Conservation (phyloP, 2,329 filamentous ascomycete species). For the Trichoderma koningiopsis region DNA sequence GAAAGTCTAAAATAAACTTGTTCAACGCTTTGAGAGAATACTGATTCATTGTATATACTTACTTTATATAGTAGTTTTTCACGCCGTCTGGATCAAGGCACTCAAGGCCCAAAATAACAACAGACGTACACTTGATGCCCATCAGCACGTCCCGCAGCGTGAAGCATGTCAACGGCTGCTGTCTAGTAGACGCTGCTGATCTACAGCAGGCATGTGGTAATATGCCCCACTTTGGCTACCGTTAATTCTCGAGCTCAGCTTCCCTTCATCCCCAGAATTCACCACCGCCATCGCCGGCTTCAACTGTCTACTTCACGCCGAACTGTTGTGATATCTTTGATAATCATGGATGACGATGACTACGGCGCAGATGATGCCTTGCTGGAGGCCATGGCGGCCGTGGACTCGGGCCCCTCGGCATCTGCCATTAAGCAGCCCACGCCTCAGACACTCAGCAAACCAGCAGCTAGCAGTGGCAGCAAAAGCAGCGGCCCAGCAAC, state of each 20-base stretch:
- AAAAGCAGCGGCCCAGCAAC: constrained; percentile 40
- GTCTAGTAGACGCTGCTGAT: not conserved
- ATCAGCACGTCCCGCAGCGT: constrained; percentile 27
- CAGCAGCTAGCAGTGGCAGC: constrained; percentile 40
- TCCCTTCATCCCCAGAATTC: not conserved
- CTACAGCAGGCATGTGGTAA: not conserved
- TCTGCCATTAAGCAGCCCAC: constrained; percentile 51
- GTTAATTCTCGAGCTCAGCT: constrained; percentile 10
- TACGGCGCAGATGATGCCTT: constrained; percentile 61
- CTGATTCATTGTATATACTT: too few species aligned
- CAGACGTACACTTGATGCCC: constrained; percentile 36
- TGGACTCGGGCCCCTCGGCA: constrained; percentile 40
- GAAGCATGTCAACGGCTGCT: not conserved
- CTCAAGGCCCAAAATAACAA: constrained; percentile 41
- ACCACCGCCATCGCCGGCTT: not conserved
- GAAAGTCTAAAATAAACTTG: too few species aligned
- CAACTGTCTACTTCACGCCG: not conserved
- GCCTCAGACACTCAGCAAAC: constrained; percentile 59
- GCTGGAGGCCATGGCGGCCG: constrained; percentile 57
- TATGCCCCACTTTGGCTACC: not conserved
- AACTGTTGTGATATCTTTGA: not conserved
- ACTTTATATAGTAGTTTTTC: too few species aligned
- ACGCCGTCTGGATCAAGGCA: constrained; percentile 35
- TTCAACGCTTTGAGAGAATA: too few species aligned
- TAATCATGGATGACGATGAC: constrained; percentile 55